Evolutionary conservation across 2,329 filamentous ascomycete species (phyloP).

Genomic region (Colletotrichum graminicola): DNA sequence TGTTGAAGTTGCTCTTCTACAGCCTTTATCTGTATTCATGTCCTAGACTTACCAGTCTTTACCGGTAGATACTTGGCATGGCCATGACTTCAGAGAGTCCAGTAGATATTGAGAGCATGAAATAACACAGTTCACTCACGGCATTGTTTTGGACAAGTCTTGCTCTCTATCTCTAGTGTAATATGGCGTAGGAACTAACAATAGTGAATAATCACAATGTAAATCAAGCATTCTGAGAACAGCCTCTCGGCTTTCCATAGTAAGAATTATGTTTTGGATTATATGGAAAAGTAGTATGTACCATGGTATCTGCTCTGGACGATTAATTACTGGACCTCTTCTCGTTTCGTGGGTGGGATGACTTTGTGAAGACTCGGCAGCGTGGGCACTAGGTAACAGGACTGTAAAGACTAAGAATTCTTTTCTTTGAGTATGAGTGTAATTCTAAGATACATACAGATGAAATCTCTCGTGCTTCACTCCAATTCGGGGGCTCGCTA

Average conservation of each 20-base stretch:
- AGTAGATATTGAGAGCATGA: neutral
- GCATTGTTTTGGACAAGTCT: neutral
- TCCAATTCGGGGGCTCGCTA: neutral
- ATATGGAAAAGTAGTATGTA: accelerated
- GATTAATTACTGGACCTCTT: neutral
- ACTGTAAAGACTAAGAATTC: neutral
- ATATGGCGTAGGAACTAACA: neutral
- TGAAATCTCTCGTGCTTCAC: neutral
- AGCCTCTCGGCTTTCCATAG: neutral
- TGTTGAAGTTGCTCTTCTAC: neutral
- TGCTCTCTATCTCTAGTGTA: neutral
- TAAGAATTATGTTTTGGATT: neutral
- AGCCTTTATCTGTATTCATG: too few relatives aligned
- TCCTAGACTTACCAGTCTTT: neutral
- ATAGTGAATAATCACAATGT: neutral
- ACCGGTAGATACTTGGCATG: neutral
- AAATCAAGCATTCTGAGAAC: neutral
- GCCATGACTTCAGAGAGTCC: neutral
- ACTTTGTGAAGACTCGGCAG: neutral
- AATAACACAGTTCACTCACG: too few relatives aligned
- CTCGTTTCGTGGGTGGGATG: too few relatives aligned
- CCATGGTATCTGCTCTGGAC: accelerated
- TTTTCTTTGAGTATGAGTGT: neutral
- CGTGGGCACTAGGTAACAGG: neutral
- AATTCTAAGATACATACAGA: neutral